Evolutionary conservation across 2,329 filamentous ascomycete genomes (phyloP).

Genomic region (Hymenoscyphus albidus): DNA sequence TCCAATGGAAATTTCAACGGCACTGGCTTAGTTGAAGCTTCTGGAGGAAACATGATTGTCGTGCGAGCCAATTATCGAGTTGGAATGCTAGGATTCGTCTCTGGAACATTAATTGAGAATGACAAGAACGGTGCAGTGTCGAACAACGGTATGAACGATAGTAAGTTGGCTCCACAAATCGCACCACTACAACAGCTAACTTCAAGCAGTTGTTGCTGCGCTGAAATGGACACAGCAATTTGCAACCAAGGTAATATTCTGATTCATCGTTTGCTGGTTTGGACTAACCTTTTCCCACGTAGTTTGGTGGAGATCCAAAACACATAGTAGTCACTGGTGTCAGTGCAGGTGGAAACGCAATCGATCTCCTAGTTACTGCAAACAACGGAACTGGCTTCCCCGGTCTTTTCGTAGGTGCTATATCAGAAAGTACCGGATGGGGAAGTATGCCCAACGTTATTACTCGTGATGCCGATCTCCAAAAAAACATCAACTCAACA

Average conservation of each 20-base stretch:
- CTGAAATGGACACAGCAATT: constrained; percentile 3
- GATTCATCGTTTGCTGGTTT: neutral
- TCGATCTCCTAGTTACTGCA: constrained; percentile 56
- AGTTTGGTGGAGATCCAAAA: constrained; percentile 65
- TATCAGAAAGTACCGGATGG: constrained; percentile 48
- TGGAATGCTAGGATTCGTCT: constrained; percentile 67
- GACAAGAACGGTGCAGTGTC: constrained; percentile 41
- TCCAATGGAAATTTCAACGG: constrained; percentile 55
- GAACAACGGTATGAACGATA: constrained; percentile 54
- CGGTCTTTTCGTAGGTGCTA: constrained; percentile 46
- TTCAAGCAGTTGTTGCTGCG: neutral
- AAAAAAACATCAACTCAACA: constrained; percentile 42
- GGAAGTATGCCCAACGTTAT: constrained; percentile 32
- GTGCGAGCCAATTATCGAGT: constrained; percentile 74
- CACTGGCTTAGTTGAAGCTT: constrained; percentile 54
- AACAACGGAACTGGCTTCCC: constrained; percentile 39
- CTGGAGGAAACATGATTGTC: constrained; percentile 57
- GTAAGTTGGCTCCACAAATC: neutral
- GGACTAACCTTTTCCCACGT: neutral
- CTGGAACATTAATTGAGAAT: constrained; percentile 45
- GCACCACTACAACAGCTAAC: neutral
- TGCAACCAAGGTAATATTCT: neutral
- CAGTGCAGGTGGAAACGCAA: constrained; percentile 60
- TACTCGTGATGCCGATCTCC: constrained; percentile 41
- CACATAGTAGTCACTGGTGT: constrained; percentile 65